Percentiles rank a stretch among this genome's conserved stretches.
phyloP scores from a whole-genome alignment of 495 filamentous ascomycete genomes.

The Xylaria acuta region DNA sequence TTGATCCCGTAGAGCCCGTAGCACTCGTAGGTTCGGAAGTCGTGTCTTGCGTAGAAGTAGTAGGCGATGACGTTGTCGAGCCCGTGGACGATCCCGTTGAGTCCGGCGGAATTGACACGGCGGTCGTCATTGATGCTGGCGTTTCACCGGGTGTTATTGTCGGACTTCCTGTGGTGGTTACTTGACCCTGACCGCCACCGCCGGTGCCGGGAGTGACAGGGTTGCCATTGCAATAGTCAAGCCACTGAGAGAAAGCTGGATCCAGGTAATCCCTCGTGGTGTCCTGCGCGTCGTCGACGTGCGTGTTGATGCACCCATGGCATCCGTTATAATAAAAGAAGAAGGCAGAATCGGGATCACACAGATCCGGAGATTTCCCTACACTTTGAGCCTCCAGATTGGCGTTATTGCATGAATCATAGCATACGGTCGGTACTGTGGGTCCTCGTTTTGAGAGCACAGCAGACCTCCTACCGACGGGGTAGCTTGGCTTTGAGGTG shows the following conservation, averaged over 20 bases:
- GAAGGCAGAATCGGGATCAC: conserved; percentile 52
- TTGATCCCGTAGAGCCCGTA: neutral
- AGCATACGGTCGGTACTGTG: conserved; percentile 56
- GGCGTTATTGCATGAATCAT: conserved; percentile 58
- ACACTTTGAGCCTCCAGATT: conserved; percentile 51
- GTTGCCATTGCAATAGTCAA: conserved; percentile 41
- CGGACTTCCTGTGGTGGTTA: conserved; percentile 27
- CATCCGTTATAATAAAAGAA: conserved; percentile 44
- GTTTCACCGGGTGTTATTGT: conserved; percentile 32
- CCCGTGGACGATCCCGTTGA: neutral
- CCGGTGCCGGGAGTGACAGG: conserved; percentile 18
- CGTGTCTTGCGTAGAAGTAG: too few species aligned
- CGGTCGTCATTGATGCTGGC: conserved; percentile 7
- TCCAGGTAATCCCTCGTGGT: conserved; percentile 34
- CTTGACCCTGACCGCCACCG: conserved; percentile 26
- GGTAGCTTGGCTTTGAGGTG: conserved; percentile 10
- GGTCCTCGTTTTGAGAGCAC: conserved; percentile 44
- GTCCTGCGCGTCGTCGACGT: conserved; percentile 29
- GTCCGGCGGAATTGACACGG: neutral
- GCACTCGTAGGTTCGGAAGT: too few species aligned
- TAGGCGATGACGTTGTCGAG: neutral
- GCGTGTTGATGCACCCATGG: conserved; percentile 41
- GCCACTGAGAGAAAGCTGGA: conserved; percentile 36
- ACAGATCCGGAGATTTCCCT: conserved; percentile 57
- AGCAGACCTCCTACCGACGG: conserved; percentile 12